These are phyloP conservation scores for Neopestalotiopsis sp. DNA, from an alignment of 2,329 filamentous ascomycete genomes.

Conservation along the genomic window DNA sequence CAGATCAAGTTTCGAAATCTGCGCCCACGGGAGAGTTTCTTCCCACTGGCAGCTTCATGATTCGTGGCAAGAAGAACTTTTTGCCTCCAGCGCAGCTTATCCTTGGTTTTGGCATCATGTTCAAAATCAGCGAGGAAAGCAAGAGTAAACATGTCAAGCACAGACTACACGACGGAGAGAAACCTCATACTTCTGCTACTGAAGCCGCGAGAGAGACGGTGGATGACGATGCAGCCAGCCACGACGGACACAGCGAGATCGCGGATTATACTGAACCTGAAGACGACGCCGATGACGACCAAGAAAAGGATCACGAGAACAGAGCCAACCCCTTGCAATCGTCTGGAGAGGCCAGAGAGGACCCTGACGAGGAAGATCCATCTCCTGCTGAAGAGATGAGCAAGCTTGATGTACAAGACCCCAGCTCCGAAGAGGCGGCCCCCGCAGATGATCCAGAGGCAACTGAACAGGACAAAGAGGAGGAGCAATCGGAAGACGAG, in stretches of 20 bases:
- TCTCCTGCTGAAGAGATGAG: slow-evolving; percentile 31
- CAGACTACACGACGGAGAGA: slow-evolving; percentile 46
- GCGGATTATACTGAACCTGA: slow-evolving; percentile 36
- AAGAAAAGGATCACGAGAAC: slow-evolving; percentile 27
- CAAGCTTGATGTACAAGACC: slow-evolving; percentile 26
- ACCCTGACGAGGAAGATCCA: slow-evolving; percentile 27
- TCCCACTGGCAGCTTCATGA: slow-evolving; percentile 76
- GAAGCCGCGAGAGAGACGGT: not conserved
- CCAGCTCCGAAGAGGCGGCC: slow-evolving; percentile 6
- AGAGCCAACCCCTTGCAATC: slow-evolving; percentile 43
- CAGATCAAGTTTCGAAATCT: slow-evolving; percentile 89
- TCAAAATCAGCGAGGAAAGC: slow-evolving; percentile 88
- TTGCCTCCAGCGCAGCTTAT: slow-evolving; percentile 86
- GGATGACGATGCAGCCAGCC: slow-evolving; percentile 9
- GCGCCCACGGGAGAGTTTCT: slow-evolving; percentile 82
- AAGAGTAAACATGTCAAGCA: slow-evolving; percentile 82
- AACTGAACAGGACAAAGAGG: slow-evolving; percentile 30
- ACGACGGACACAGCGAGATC: slow-evolving; percentile 27
- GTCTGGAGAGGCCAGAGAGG: slow-evolving; percentile 31
- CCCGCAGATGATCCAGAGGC: slow-evolving; percentile 10
- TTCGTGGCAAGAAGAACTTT: slow-evolving; percentile 89
- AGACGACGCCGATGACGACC: slow-evolving; percentile 36
- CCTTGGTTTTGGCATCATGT: slow-evolving; percentile 86
- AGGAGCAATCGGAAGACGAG: slow-evolving; percentile 44
- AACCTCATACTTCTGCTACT: slow-evolving; percentile 4